Evolutionary conservation across 2,329 filamentous ascomycete species (phyloP).

Genomic region (Alternaria alternata): DNA sequence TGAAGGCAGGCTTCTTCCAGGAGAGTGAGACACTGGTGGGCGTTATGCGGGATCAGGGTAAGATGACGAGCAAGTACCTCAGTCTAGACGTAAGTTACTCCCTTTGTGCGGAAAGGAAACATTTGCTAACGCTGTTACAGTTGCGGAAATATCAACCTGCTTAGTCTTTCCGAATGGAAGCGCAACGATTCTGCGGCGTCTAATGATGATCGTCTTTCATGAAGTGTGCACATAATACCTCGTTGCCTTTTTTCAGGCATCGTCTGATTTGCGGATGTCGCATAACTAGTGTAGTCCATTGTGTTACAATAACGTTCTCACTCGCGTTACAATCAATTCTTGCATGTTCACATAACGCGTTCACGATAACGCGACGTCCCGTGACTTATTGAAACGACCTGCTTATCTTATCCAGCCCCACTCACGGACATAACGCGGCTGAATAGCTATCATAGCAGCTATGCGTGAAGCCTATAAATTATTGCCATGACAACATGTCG

Average conservation of each 20-base stretch:
- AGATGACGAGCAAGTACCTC: constrained; percentile 89
- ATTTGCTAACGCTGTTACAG: constrained; percentile 8
- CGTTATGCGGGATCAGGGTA: constrained; percentile 92
- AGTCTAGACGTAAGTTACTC: constrained; percentile 85
- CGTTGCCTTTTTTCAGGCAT: not conserved
- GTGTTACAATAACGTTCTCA: not conserved
- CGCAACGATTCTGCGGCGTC: not conserved
- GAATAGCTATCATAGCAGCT: not conserved
- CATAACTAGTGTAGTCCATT: not conserved
- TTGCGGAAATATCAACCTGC: constrained; percentile 15
- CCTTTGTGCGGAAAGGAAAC: not conserved
- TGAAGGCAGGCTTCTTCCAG: constrained; percentile 96
- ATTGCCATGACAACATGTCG: not conserved
- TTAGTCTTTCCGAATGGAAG: not conserved
- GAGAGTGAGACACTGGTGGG: constrained; percentile 95
- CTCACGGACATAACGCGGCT: not conserved
- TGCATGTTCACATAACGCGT: not conserved
- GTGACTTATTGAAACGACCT: not conserved
- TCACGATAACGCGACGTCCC: not conserved
- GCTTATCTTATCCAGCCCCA: constrained; percentile 9
- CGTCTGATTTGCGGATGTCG: not conserved
- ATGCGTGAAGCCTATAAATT: not conserved
- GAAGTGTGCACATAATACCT: constrained; percentile 1
- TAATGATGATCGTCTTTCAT: not conserved
- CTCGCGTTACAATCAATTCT: not conserved